Base-by-base conservation (phyloP, 164 flowering plant species). In the Sedum album region DNA sequence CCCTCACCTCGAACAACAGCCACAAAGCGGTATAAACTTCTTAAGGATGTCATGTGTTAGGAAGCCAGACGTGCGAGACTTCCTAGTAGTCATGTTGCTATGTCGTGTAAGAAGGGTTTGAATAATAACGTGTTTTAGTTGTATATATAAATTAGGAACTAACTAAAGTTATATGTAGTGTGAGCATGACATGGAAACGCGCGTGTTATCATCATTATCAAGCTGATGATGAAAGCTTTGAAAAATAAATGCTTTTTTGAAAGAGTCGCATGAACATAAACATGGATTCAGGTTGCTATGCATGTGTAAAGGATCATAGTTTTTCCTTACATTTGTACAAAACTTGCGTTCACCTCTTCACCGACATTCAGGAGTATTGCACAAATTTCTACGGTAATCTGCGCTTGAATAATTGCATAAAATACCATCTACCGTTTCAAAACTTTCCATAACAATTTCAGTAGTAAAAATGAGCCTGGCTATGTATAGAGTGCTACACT, bases 21-120 rank as follows among this genome's bases (percentile, higher is more conserved):
- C 20, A 71, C 91, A 0, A 85, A 96, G 60, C 82, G 97, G 87
- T 95, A 95, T 84, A 95, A 90, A 86, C 96, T 92, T 66, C 99
- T 95, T 79, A 95, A 92, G 87, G 99, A 95, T 80, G 99, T 95
- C 1, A 83, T 90, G 93, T 89, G 97, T 73, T 94, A 57, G 62
- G 28, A 21, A 53, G 26, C 25, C 8, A 9, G 73, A 80, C n/a
- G 23, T 26, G 25, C 42, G 11, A 20, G 33, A 33, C 14, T 10
- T 28, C 33, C 33, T 28, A 57, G 15, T 26, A 57, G 33, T 2
- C 7, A 30, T n/a, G n/a, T n/a, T n/a, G n/a, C n/a, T 35, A 35
- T 25, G 23, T 57, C 33, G n/a, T n/a, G n/a, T 28, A 57, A 25
- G 17, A 17, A 13, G 62, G 31, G 62, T 57, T 57, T 57, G 33